Conservation (phyloP, 805 yeast genomes). For the Myxozyma kluyveri region DNA sequence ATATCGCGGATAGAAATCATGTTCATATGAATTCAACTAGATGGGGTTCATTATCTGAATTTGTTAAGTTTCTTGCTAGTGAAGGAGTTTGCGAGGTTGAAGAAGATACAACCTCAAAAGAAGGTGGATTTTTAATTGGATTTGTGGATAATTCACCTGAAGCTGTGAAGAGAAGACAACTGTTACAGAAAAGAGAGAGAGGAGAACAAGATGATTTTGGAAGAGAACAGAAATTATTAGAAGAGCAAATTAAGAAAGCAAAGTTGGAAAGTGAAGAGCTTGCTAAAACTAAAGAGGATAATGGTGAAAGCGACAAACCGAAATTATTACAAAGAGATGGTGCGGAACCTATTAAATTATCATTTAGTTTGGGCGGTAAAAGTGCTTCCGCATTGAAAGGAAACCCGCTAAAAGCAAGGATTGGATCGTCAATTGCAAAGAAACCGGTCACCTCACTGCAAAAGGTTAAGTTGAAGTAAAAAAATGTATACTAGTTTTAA, state of each 20-base stretch:
- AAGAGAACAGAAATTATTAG: conserved; percentile 44
- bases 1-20: conserved; percentile 77
- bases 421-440: background rate
- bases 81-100: conserved; percentile 56
- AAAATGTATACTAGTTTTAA: background rate
- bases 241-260: conserved; percentile 54
- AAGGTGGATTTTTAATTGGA: conserved; percentile 46
- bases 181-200: conserved; percentile 41
- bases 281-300: background rate
- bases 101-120: conserved; percentile 29
- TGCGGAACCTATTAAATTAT: conserved; percentile 19
- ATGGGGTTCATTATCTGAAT: conserved; percentile 69
- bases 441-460: background rate
- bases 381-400: conserved; percentile 10
- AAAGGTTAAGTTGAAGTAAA: background rate
- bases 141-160: conserved; percentile 57
- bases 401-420: background rate
- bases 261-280: conserved; percentile 24
- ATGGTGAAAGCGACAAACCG: background rate
- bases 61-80: conserved; percentile 59
- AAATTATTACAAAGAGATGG: conserved; percentile 19
- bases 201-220: conserved; percentile 48
- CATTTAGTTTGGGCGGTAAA: conserved; percentile 13
- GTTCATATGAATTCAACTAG: conserved; percentile 87
- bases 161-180: conserved; percentile 44